Evolutionary conservation across 2,329 filamentous ascomycete genomes (phyloP).

Genomic region (Trichoderma sp.): DNA sequence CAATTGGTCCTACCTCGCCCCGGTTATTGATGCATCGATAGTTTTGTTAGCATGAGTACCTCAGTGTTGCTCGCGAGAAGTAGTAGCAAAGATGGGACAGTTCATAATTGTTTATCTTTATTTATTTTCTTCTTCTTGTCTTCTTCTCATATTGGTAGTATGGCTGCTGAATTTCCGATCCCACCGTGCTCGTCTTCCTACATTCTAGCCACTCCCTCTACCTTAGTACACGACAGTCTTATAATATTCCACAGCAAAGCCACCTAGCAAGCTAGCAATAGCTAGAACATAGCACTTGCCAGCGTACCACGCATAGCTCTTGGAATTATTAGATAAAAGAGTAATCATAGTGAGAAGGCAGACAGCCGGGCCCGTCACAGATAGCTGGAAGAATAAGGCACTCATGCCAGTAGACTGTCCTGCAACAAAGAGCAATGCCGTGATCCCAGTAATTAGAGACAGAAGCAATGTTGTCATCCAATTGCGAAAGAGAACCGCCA

Average conservation of each 20-base stretch:
- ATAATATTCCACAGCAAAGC: conserved; percentile 16
- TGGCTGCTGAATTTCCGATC: too few relatives aligned
- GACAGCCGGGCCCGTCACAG: conserved; percentile 26
- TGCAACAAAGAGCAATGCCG: conserved; percentile 21
- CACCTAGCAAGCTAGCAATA: conserved; percentile 28
- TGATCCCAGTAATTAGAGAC: conserved; percentile 24
- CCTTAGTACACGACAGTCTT: conserved; percentile 26
- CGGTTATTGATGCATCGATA: too few relatives aligned
- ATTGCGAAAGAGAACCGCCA: conserved; percentile 35
- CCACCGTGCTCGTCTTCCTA: neutral
- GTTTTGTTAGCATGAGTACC: too few relatives aligned
- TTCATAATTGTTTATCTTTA: too few relatives aligned
- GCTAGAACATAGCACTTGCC: conserved; percentile 29
- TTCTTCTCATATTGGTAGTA: too few relatives aligned
- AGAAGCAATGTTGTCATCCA: conserved; percentile 27
- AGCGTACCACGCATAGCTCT: conserved; percentile 24
- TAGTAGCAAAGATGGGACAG: too few relatives aligned
- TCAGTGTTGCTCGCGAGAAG: too few relatives aligned
- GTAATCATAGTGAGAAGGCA: conserved; percentile 27
- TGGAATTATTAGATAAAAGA: conserved; percentile 24
- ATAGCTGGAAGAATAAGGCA: conserved; percentile 27
- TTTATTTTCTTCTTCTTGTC: too few relatives aligned
- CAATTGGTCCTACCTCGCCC: too few relatives aligned
- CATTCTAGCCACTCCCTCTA: neutral
- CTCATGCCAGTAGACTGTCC: conserved; percentile 23